Evolutionary conservation across 2,329 filamentous ascomycete species (phyloP).

Genomic region (Xylariomycetidae sp.): DNA sequence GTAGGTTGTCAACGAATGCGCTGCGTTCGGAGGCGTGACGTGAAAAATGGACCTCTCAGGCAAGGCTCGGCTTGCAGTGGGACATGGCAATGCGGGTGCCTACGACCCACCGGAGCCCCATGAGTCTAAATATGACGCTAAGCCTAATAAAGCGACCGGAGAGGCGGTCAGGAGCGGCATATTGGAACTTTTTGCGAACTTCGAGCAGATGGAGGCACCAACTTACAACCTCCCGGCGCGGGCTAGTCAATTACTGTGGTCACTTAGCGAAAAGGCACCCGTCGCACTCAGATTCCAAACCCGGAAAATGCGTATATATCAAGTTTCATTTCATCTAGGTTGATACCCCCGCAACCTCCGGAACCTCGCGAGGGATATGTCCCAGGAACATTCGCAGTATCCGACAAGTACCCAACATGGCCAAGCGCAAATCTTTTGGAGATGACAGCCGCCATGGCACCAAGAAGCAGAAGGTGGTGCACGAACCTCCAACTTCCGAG

Average conservation of each 20-base stretch:
- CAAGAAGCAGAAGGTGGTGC: slow-evolving; percentile 48
- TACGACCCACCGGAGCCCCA: slow-evolving; percentile 1
- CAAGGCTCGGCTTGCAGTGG: not conserved
- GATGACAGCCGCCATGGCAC: slow-evolving; percentile 34
- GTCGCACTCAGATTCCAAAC: too few species aligned
- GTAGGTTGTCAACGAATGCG: too few species aligned
- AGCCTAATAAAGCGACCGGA: slow-evolving; percentile 4
- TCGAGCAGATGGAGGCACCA: too few species aligned
- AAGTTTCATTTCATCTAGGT: too few species aligned
- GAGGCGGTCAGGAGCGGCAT: slow-evolving; percentile 16
- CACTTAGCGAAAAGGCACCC: too few species aligned
- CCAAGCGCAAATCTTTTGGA: slow-evolving; percentile 23
- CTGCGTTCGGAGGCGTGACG: too few species aligned
- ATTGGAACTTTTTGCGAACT: slow-evolving; percentile 12
- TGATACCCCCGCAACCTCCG: too few species aligned
- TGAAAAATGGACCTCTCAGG: not conserved
- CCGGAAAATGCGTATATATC: too few species aligned
- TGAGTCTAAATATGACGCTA: slow-evolving; percentile 11
- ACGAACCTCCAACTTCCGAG: slow-evolving; percentile 53
- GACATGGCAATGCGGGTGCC: not conserved
- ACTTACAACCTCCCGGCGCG: too few species aligned
- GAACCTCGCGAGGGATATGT: too few species aligned
- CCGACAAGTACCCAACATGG: slow-evolving; percentile 15
- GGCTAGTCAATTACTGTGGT: too few species aligned
- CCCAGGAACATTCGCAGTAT: slow-evolving; percentile 3